These are phyloP conservation scores for Elsinoe fawcettii DNA, from an alignment of 2,329 filamentous ascomycete species.

Conservation along the genomic window DNA sequence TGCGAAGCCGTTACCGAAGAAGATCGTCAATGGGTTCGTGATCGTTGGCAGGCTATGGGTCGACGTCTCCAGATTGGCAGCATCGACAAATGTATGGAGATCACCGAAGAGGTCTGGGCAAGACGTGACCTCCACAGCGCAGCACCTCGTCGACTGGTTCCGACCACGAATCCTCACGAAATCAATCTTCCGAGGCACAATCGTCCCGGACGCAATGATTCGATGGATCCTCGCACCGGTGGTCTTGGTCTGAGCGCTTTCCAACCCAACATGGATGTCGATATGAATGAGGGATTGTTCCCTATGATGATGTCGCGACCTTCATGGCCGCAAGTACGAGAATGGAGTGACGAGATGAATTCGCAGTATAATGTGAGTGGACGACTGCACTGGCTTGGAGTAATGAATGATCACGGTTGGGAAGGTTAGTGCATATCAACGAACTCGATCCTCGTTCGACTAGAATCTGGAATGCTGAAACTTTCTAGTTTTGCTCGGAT, in stretches of 20 bases:
- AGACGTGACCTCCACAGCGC: conserved; percentile 49
- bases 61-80: conserved; percentile 59
- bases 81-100: conserved; percentile 56
- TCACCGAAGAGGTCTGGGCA: conserved; percentile 59
- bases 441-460: no score
- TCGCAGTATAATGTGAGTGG: conserved; percentile 58
- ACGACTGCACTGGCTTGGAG: conserved; percentile 59
- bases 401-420: conserved; percentile 67
- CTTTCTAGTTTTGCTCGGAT: conserved; percentile 35
- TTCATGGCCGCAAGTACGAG: conserved; percentile 16
- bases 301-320: conserved; percentile 9
- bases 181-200: not conserved
- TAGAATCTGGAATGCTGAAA: conserved; percentile 12
- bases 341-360: conserved; percentile 39
- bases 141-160: conserved; percentile 25
- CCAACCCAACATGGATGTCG: conserved; percentile 7
- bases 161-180: conserved; percentile 27
- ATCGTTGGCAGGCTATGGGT: conserved; percentile 55
- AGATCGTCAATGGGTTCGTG: conserved; percentile 56
- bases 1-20: conserved; percentile 54
- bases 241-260: not conserved
- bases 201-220: not conserved
- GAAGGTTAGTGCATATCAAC: conserved; percentile 51
- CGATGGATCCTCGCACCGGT: conserved; percentile 3
- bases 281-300: conserved; percentile 6